Conservation (phyloP, 441 rosid genomes). For the Populus hybrid region DNA sequence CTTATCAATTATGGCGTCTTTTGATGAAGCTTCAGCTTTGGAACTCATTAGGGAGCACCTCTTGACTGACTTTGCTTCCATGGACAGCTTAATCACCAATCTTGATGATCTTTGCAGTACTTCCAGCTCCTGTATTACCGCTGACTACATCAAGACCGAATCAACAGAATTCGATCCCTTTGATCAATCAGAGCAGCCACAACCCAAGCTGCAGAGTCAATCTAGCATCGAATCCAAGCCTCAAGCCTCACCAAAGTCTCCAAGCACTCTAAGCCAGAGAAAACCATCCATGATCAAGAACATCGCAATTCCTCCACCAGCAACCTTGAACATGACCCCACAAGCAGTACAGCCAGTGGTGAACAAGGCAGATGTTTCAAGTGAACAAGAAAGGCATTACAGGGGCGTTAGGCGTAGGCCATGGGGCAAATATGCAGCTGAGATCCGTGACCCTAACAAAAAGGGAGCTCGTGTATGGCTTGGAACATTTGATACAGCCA, state of each 20-base stretch:
- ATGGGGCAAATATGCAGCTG: constrained; percentile 97
- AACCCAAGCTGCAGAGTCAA: constrained; percentile 1
- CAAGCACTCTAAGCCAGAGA: constrained; percentile 48
- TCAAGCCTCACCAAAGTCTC: constrained; percentile 20
- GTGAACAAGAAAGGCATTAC: constrained; percentile 45
- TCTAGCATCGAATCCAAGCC: constrained; percentile 19
- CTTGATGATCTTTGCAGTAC: constrained; percentile 16
- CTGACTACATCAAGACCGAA: neutral
- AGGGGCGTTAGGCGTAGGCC: constrained; percentile 90
- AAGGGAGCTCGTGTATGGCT: constrained; percentile 94
- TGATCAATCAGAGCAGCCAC: neutral
- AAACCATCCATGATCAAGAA: constrained; percentile 53
- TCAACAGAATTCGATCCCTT: constrained; percentile 11
- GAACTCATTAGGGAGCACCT: constrained; percentile 64
- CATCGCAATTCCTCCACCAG: constrained; percentile 43
- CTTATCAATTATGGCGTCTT: constrained; percentile 25
- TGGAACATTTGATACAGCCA: constrained; percentile 77
- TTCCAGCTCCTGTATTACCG: neutral
- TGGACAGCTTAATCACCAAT: constrained; percentile 24
- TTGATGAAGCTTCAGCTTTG: constrained; percentile 40
- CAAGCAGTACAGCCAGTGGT: constrained; percentile 6
- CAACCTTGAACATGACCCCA: neutral
- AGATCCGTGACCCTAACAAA: constrained; percentile 86
- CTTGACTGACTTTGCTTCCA: constrained; percentile 40
- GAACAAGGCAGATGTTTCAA: neutral